Base-by-base conservation (phyloP, 23 red algal genomes). In the Agarophyton chilense region DNA sequence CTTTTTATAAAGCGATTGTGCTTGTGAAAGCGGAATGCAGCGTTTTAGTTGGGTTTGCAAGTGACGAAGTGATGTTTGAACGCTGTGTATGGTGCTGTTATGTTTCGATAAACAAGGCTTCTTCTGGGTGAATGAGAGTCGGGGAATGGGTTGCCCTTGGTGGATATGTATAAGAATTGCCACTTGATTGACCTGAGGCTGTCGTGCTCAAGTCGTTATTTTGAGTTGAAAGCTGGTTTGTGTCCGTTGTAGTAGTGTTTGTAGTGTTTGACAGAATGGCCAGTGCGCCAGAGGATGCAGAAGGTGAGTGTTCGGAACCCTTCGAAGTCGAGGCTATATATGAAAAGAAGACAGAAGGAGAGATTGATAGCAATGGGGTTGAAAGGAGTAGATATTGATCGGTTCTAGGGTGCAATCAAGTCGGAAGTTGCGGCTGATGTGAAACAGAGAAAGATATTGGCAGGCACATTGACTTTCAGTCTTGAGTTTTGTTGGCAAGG, bases 401-500 rank as follows among this genome's bases (percentile, higher is more conserved):
- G 12, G 24, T 24, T 4, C 0, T 57, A 18, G 53, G 77, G 19
- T 58, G 79, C 26, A 56, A 56, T 62, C 42, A 56, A 66, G 61
- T 41, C 32, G 32, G 79, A 19, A 38, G 79, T 65, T 44, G 55
- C 38, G 51, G 16, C 10, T 60, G 51, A 22, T 47, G 79, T 0
- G 52, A 47, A 13, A 63, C 79, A 24, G 75, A 79, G 0, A 35
- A 33, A 12, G 77, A 28, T 41, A 29, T 50, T 24, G 77, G 77
- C 50, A 44, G 10, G 4, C 21, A 50, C 50, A 61, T 21, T 25
- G 50, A 55, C 18, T 58, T 29, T 31, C 77, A 80, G 21, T 61
- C 40, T 50, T 80, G 77, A 25, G 54, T 80, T 24, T 58, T 60
- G 58, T 80, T 80, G 31, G 54, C 50, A 80, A 80, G 77, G 46